phyloP scores from a whole-genome alignment of 78 protist species.

The Guillardia theta region DNA sequence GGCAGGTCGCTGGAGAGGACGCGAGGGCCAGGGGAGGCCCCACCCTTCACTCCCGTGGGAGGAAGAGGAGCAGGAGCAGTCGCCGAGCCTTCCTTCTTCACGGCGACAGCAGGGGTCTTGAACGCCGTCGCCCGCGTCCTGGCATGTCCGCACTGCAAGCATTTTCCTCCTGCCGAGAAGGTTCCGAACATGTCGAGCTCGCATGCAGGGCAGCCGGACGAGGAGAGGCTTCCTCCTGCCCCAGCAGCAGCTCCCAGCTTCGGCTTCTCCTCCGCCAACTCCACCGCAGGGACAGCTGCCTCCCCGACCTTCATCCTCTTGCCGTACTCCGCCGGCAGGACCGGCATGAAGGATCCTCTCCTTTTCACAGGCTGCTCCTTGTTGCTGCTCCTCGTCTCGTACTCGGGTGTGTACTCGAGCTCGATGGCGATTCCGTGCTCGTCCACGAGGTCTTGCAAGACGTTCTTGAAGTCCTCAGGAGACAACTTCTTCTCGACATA shows the following conservation, averaged over 20 bases:
- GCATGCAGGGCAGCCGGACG: not conserved
- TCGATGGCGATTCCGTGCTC: not conserved
- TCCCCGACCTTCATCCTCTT: not conserved
- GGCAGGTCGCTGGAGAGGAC: not conserved
- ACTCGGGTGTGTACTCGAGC: not conserved
- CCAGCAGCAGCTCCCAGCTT: not conserved
- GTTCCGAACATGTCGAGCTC: not conserved
- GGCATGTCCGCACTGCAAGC: not conserved
- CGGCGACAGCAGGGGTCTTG: not conserved
- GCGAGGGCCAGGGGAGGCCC: not conserved
- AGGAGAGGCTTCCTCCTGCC: not conserved
- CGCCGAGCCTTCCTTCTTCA: not conserved
- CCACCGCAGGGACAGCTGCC: not conserved
- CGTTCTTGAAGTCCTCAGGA: not conserved
- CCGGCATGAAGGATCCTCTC: not conserved
- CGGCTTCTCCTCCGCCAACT: not conserved
- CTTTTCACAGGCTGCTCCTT: not conserved
- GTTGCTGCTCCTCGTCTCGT: not conserved
- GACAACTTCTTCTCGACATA: not conserved
- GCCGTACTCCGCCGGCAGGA: not conserved
- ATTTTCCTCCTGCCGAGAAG: not conserved
- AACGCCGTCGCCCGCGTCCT: too few relatives aligned
- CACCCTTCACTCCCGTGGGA: too few relatives aligned
- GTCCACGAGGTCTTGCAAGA: not conserved
- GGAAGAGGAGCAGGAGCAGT: too few relatives aligned